phyloP scores from a whole-genome alignment of 2,329 filamentous ascomycete genomes.

The Septoria petroselini region DNA sequence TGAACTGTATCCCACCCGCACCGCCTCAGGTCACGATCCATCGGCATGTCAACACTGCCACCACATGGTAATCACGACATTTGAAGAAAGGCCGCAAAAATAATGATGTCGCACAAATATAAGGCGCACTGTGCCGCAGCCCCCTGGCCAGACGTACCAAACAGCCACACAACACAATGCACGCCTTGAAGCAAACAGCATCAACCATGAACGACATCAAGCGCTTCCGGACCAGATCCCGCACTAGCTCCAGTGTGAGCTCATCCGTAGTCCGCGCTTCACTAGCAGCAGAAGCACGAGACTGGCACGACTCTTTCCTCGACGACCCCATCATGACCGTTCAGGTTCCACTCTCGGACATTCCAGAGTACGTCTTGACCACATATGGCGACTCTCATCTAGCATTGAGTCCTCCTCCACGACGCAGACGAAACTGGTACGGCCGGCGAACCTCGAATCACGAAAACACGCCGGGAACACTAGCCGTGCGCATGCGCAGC shows the following conservation, averaged over 20 bases:
- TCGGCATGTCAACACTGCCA: neutral
- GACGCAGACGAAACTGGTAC: neutral
- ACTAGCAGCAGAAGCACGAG: neutral
- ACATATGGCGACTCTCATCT: neutral
- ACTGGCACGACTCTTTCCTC: neutral
- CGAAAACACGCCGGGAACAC: neutral
- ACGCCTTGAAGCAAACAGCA: neutral
- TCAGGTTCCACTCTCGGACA: slow-evolving; percentile 5
- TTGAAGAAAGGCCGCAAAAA: neutral
- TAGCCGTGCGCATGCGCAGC: neutral
- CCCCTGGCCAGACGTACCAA: neutral
- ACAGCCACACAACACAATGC: neutral
- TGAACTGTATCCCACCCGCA: neutral
- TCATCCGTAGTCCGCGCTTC: neutral
- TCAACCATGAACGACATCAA: neutral
- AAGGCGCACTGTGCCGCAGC: neutral
- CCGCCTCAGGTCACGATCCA: neutral
- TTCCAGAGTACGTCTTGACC: neutral
- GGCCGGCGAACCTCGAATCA: neutral
- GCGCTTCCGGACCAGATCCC: neutral
- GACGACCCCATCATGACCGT: neutral
- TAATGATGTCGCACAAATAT: neutral
- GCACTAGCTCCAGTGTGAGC: neutral
- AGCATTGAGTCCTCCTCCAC: neutral
- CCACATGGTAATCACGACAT: neutral